Evolutionary conservation across 2,329 filamentous ascomycete species (phyloP).

Genomic region (Metarhizium album): DNA sequence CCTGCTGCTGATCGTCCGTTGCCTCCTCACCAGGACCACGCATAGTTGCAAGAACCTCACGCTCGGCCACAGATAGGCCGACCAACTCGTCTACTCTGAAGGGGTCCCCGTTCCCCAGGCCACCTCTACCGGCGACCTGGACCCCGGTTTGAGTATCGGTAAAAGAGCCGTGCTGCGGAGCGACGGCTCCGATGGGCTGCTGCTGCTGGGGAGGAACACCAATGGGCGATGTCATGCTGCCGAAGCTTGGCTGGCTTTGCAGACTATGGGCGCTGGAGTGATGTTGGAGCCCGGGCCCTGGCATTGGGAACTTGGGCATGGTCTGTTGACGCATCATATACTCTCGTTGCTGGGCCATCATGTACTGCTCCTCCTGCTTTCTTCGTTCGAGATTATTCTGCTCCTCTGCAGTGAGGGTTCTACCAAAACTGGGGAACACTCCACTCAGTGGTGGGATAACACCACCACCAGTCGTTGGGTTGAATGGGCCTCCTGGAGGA

Average conservation of each 20-base stretch:
- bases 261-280: conserved; percentile 92
- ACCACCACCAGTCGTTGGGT: conserved; percentile 40
- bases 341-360: conserved; percentile 93
- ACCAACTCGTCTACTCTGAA: conserved; percentile 66
- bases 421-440: conserved; percentile 92
- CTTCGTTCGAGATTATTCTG: conserved; percentile 93
- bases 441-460: conserved; percentile 83
- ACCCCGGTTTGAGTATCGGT: conserved; percentile 47
- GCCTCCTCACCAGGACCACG: conserved; percentile 9
- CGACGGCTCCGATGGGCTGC: conserved; percentile 29
- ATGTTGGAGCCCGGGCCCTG: conserved; percentile 56
- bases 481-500: conserved; percentile 36
- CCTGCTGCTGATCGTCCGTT: conserved; percentile 5
- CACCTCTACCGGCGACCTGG: conserved; percentile 14
- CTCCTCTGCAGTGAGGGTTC: conserved; percentile 91
- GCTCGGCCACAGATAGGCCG: conserved; percentile 45
- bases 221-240: conserved; percentile 83
- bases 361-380: conserved; percentile 96
- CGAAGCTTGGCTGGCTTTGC: conserved; percentile 93
- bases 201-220: conserved; percentile 40
- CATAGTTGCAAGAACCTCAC: conserved; percentile 37
- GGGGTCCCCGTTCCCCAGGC: conserved; percentile 32
- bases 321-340: conserved; percentile 79
- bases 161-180: conserved; percentile 41
- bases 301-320: conserved; percentile 62